Evolutionary conservation across 352 stramenopile species (phyloP).

Genomic region (Plasmopara halstedii): DNA sequence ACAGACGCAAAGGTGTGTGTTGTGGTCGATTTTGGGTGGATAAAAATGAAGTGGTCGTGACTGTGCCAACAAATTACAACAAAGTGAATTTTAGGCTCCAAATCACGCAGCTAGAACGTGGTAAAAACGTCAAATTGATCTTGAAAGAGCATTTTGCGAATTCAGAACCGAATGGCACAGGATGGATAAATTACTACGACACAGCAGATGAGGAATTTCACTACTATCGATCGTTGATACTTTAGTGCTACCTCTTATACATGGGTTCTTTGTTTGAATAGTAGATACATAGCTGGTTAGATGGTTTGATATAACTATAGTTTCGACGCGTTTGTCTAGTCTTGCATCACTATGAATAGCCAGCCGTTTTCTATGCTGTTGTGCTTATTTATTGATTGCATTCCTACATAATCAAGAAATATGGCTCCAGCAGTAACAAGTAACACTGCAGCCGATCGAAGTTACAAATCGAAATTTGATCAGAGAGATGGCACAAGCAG

Average conservation of each 20-base stretch:
- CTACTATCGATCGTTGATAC: conserved; percentile 56
- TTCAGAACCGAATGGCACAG: conserved; percentile 56
- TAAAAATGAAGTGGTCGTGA: conserved; percentile 56
- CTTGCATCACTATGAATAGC: too few relatives aligned
- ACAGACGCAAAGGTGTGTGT: conserved; percentile 38
- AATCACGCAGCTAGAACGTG: conserved; percentile 35
- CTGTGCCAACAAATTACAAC: conserved; percentile 56
- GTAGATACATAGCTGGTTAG: too few relatives aligned
- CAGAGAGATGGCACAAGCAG: conserved; percentile 1
- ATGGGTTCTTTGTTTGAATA: too few relatives aligned
- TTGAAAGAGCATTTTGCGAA: conserved; percentile 66
- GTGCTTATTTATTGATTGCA: too few relatives aligned
- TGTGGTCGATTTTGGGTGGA: conserved; percentile 56
- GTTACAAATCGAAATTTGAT: conserved; percentile 14
- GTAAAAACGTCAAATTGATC: conserved; percentile 53
- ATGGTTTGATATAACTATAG: too few relatives aligned
- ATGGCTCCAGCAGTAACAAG: conserved; percentile 17
- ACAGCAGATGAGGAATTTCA: conserved; percentile 68
- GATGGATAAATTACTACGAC: conserved; percentile 63
- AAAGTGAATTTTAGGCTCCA: conserved; percentile 63
- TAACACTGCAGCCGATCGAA: conserved; percentile 3
- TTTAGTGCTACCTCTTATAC: too few relatives aligned
- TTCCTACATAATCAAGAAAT: too few relatives aligned
- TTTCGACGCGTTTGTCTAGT: too few relatives aligned
- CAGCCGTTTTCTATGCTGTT: too few relatives aligned